Evolutionary conservation across 2,329 filamentous ascomycete species (phyloP).

Genomic region (Aureobasidium sp.): DNA sequence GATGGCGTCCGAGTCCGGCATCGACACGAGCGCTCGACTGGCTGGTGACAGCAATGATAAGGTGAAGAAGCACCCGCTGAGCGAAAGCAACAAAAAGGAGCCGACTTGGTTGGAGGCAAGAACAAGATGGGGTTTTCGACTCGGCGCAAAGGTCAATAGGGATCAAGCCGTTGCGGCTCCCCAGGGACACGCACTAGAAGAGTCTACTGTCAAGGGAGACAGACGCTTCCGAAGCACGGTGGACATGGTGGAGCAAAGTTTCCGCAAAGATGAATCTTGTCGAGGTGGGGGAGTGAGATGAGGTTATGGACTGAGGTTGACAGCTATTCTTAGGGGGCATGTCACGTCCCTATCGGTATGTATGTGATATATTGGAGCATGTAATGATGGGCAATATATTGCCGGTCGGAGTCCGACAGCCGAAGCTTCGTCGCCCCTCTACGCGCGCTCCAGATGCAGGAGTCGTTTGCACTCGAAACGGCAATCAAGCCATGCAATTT

Average conservation of each 20-base stretch:
- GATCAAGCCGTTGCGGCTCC: not conserved
- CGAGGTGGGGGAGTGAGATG: no score
- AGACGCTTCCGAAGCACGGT: not conserved
- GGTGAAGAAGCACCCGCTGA: no score
- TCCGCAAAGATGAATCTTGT: not conserved
- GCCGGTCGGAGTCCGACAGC: not conserved
- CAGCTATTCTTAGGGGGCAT: no score
- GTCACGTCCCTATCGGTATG: no score
- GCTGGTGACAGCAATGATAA: not conserved
- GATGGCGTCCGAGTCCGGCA: not conserved
- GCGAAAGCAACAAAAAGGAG: no score
- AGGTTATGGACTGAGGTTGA: not conserved
- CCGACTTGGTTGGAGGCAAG: no score
- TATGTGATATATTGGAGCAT: no score
- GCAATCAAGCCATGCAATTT: slow-evolving; percentile 3
- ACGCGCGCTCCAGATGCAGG: not conserved
- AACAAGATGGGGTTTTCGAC: no score
- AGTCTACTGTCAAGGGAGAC: not conserved
- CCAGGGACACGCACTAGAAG: not conserved
- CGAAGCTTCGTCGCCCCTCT: not conserved
- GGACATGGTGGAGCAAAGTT: not conserved
- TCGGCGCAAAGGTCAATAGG: no score
- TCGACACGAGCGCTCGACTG: not conserved
- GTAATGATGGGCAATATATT: not conserved
- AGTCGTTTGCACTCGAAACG: not conserved